Base-by-base conservation (phyloP, 768 basidiomycete genomes). In the Lactifluus piperatus region DNA sequence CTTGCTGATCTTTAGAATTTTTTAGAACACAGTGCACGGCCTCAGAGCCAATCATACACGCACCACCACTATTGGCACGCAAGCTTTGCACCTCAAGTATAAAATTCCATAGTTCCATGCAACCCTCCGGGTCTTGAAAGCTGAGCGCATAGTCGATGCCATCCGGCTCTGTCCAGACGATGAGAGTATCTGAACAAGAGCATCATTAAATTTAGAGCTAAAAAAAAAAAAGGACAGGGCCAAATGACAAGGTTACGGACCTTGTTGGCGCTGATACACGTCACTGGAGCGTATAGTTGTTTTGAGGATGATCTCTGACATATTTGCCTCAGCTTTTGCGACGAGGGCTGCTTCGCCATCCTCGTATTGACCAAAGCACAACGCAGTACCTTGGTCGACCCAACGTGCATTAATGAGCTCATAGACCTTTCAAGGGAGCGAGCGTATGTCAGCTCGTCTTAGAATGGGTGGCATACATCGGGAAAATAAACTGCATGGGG, bases 111-210 rank as follows among this genome's bases (percentile, higher is more conserved):
- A 98, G 91, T 75, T 98, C 94, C 32, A 85, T 79, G 66, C 95
- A 99, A 30, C 94, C 97, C 62, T 93, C 91, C 0, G 91, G 82
- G 66, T 97, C 95, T 69, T 97, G 95, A 66, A 99, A 99, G 66
- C 93, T 95, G 54, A 99, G 77, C 2, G 95, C 95, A 69, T 97
- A 94, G 72, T 99, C 97, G 37, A 88, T 84, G 29, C 91, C 91
- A 63, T 91, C 87, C 1, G 91, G 89, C 70, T 98, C 95, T 4
- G 95, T 98, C 97, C 97, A 99, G 20, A 97, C 95, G 66, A 99
- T 97, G 49, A 99, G 80, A 13, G 97, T 99, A 68, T 97, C 95
- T 94, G 73, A 36, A 27, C 34, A 49, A 49, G 52, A 62, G 36
- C 41, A 36, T 41, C 46, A 18, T 49, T 52, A 57, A 43, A 53